phyloP scores from a whole-genome alignment of 257 asterid genomes.

The Solanum etuberosum region DNA sequence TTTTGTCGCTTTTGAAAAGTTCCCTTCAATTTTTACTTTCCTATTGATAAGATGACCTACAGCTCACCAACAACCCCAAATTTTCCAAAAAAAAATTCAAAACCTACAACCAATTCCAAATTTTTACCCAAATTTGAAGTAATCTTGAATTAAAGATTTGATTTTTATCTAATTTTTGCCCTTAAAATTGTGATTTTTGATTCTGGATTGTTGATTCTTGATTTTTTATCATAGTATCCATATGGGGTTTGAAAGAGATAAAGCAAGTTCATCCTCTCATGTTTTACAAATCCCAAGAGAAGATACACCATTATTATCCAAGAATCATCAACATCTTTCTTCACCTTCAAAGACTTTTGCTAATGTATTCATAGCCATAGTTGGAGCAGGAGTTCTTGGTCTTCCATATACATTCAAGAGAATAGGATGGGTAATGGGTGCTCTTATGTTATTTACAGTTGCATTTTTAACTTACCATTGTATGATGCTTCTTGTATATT shows the following conservation, averaged over 20 bases:
- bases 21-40: neutral
- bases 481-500: neutral
- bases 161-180: neutral
- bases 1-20: neutral
- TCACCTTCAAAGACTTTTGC: conserved; percentile 1
- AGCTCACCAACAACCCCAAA: neutral
- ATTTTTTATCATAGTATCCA: neutral
- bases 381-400: neutral
- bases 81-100: neutral
- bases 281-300: neutral
- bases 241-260: neutral
- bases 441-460: neutral
- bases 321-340: neutral
- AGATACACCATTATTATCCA: neutral
- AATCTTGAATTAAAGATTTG: neutral
- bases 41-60: neutral
- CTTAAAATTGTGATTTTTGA: neutral
- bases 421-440: conserved; percentile 1
- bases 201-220: neutral
- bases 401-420: neutral
- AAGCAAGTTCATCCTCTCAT: conserved; percentile 1
- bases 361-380: neutral
- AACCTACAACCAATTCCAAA: neutral
- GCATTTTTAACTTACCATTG: neutral
- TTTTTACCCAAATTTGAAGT: neutral